phyloP scores from a whole-genome alignment of 1,284 basidiomycete species.

The Tilletia caries region DNA sequence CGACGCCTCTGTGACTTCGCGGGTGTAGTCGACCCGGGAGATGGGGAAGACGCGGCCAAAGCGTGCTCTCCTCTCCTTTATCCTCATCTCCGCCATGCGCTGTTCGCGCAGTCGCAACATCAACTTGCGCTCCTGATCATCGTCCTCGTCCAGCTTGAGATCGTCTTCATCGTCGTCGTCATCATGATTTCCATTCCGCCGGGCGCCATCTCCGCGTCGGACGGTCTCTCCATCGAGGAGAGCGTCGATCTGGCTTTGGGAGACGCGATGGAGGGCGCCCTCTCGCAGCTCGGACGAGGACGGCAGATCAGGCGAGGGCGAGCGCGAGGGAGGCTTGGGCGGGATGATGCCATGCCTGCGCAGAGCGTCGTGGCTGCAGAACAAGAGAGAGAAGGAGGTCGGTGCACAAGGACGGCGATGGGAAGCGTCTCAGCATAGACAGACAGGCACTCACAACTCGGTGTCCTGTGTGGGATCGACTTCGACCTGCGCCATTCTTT shows the following conservation, averaged over 20 bases:
- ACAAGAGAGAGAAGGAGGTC: not conserved
- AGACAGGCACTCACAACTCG: not conserved
- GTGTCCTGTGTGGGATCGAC: constrained; percentile 1
- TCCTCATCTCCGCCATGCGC: constrained; percentile 67
- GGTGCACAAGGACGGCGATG: no score
- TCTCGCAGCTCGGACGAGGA: constrained; percentile 28
- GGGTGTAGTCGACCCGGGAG: constrained; percentile 84
- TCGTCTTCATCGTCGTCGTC: constrained; percentile 23
- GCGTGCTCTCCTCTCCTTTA: constrained; percentile 65
- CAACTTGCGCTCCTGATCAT: constrained; percentile 71
- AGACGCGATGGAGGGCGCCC: constrained; percentile 33
- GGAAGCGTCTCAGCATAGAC: not conserved
- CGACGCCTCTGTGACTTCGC: constrained; percentile 91
- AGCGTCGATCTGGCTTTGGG: constrained; percentile 36
- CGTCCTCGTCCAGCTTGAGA: constrained; percentile 22
- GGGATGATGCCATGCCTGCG: constrained; percentile 51
- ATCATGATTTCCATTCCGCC: not conserved
- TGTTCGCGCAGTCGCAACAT: constrained; percentile 69
- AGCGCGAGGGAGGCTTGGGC: constrained; percentile 46
- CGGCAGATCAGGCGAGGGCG: constrained; percentile 47
- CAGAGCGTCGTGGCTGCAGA: constrained; percentile 45
- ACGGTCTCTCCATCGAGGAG: constrained; percentile 27
- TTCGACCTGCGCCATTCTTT: not conserved
- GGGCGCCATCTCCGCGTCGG: not conserved
- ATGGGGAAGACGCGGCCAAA: constrained; percentile 86